Evolutionary conservation across 306 rosid genomes (phyloP).

Genomic region (Dalbergia cochinchinensis): DNA sequence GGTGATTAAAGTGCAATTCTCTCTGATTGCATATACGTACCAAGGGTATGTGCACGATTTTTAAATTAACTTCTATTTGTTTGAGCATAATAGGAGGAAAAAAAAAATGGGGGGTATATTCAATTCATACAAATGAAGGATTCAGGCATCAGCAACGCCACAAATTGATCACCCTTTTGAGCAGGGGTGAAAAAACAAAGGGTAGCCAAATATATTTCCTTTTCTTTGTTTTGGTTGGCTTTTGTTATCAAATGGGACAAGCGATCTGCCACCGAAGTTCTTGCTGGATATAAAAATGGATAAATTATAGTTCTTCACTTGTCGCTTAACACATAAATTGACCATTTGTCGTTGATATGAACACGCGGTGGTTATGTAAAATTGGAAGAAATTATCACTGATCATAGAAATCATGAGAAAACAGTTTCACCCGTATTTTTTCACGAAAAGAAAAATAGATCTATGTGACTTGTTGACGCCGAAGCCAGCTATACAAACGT

Average conservation of each 20-base stretch:
- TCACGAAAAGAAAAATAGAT: background rate
- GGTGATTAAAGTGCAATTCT: conserved; percentile 3
- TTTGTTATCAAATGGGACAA: conserved; percentile 42
- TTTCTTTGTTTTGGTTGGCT: conserved; percentile 40
- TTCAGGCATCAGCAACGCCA: conserved; percentile 8
- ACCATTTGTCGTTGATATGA: conserved; percentile 24
- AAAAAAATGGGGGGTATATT: conserved; percentile 25
- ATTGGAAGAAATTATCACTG: background rate
- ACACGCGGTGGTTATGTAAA: conserved; percentile 18
- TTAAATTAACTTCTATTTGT: too few species aligned
- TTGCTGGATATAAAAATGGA: conserved; percentile 39
- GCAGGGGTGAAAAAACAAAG: background rate
- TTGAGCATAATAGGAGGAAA: background rate
- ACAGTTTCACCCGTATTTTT: background rate
- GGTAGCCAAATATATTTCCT: conserved; percentile 27
- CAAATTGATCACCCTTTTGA: conserved; percentile 16
- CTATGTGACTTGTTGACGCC: conserved; percentile 9
- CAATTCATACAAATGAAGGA: conserved; percentile 23
- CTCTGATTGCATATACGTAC: background rate
- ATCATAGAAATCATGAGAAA: background rate
- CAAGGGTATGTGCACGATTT: background rate
- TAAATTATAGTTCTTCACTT: conserved; percentile 33
- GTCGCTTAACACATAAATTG: conserved; percentile 27
- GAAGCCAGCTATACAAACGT: conserved; percentile 39
- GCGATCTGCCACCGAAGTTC: conserved; percentile 18